Percentiles rank a stretch among this genome's conserved stretches.
phyloP scores from a whole-genome alignment of 2,329 filamentous ascomycete species.

The Botryotinia globosa region DNA sequence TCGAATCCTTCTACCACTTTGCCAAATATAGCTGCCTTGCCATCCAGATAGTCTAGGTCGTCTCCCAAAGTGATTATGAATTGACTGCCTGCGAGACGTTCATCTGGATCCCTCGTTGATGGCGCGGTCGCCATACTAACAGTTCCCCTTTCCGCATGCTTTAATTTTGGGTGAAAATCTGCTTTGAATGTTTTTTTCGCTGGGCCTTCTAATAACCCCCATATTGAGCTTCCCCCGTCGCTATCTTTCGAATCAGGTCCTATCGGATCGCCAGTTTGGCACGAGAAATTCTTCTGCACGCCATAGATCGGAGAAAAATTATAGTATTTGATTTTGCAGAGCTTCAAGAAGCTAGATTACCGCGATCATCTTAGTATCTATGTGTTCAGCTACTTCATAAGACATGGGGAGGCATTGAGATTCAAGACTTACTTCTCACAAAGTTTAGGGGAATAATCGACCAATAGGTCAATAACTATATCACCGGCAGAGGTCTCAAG shows the following conservation, averaged over 20 bases:
- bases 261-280: conserved; percentile 92
- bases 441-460: conserved; percentile 83
- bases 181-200: conserved; percentile 75
- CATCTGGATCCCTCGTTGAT: conserved; percentile 71
- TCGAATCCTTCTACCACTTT: conserved; percentile 97
- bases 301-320: conserved; percentile 93
- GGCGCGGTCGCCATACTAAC: conserved; percentile 97
- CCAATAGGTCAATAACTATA: conserved; percentile 88
- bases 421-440: conserved; percentile 82
- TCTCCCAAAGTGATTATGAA: conserved; percentile 92
- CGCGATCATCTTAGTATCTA: conserved; percentile 49
- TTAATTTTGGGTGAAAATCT: conserved; percentile 82
- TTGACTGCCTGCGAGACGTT: conserved; percentile 80
- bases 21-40: conserved; percentile 91
- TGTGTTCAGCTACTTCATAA: conserved; percentile 49
- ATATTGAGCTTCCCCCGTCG: conserved; percentile 91
- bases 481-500: conserved; percentile 92
- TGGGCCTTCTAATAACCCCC: conserved; percentile 72
- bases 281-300: conserved; percentile 92
- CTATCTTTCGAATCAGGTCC: conserved; percentile 80
- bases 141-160: conserved; percentile 83
- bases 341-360: conserved; percentile 80
- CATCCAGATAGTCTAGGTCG: conserved; percentile 85
- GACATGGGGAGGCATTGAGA: conserved; percentile 18
- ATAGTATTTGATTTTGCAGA: conserved; percentile 99